Evolutionary conservation across 805 yeast species (phyloP), one percentile per base, ranked within the genome.

Genomic region (Sungouiozyma ichnusensis): DNA sequence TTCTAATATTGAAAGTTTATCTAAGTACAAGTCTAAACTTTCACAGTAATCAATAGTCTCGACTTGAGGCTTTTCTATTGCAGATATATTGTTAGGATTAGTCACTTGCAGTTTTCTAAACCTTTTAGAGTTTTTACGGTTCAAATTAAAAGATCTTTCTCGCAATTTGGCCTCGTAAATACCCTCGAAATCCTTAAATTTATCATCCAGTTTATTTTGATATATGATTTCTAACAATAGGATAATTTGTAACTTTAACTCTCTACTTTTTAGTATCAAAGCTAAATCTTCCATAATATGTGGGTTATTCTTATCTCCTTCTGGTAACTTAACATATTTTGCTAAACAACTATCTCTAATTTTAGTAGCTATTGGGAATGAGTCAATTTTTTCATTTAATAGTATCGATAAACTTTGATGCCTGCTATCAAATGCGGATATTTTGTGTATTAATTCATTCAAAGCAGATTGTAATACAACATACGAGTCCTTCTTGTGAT

Each of bases 1-100:
- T 48, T 77, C 81, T 66, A 77, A 66, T 29, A 77, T 67, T 20
- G 72, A 69, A 48, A 77, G 58, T 45, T 76, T 71, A 52, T 76
- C 82, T 2, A 76, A 52, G 27, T 72, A 64, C 4, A 71, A 53
- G 44, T 71, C 73, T 36, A 76, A 51, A 13, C 53, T 48, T 33
- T 61, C 65, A 36, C 58, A 58, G 36, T 44, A 57, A 32, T 57
- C 56, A 16, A 55, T 39, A 9, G 38, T 20, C 2, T 16, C 16
- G 4, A 14, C 14, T 32, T 24, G 31, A 9, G 6, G 3, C 6
- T 20, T 20, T 37, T 11, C 14, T 16, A 17, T 11, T 16, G 27
- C 27, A 43, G 19, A 43, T 41, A 3, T 49, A 40, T 6, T 47
- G 9, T 45, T 50, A 14, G 62, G 48, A 3, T 56, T 53, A 20